phyloP scores from a whole-genome alignment of 805 yeast species.

The Kazachstania africana region DNA sequence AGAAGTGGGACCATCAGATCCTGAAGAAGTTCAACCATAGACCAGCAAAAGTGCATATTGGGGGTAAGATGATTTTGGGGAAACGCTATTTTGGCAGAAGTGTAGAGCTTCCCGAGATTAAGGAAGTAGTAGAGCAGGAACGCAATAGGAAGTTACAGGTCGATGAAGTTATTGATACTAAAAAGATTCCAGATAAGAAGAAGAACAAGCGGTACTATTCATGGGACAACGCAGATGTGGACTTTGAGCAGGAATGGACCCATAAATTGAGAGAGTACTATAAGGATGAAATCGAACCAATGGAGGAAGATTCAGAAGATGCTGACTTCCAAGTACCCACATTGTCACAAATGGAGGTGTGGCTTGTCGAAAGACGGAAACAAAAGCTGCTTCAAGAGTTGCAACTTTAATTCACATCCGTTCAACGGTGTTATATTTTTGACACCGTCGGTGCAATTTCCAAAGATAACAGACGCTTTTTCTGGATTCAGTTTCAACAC shows the following conservation, averaged over 20 bases:
- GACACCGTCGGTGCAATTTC: no score
- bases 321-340: conserved; percentile 18
- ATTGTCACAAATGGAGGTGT: conserved; percentile 31
- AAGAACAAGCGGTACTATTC: conserved; percentile 2
- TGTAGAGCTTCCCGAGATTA: conserved; percentile 63
- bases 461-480: no score
- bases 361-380: conserved; percentile 36
- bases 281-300: neutral
- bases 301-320: conserved; percentile 4
- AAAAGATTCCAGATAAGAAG: conserved; percentile 6
- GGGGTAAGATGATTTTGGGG: conserved; percentile 34
- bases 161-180: conserved; percentile 5
- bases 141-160: conserved; percentile 12
- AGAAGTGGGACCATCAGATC: conserved; percentile 72
- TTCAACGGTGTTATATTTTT: no score
- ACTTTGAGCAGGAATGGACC: conserved; percentile 11
- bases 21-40: conserved; percentile 38
- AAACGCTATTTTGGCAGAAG: conserved; percentile 79
- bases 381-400: conserved; percentile 30
- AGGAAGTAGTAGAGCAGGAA: conserved; percentile 31
- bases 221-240: neutral
- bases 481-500: no score
- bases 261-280: conserved; percentile 4
- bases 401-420: no score
- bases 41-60: conserved; percentile 5